Percentiles rank a stretch among this genome's conserved stretches.
phyloP scores from a whole-genome alignment of 106 monocot genomes.

The Platanthera zijinensis region DNA sequence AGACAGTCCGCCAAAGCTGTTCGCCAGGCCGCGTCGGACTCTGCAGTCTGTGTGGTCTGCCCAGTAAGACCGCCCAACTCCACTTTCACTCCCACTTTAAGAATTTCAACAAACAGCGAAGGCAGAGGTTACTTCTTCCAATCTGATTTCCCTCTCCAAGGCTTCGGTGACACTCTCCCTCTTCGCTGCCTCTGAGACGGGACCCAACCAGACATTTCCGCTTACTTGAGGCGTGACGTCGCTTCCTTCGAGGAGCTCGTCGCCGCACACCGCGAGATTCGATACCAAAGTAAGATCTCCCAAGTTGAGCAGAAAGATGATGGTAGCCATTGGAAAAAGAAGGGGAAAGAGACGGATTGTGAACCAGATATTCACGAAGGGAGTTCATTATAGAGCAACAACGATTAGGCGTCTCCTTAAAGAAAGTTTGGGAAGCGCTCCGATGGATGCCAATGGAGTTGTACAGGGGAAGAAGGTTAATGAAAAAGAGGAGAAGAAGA shows the following conservation, averaged over 20 bases:
- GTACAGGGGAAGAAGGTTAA: neutral
- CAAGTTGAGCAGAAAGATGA: neutral
- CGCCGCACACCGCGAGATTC: constrained; percentile 16
- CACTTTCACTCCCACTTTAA: too few species aligned
- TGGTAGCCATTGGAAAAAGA: neutral
- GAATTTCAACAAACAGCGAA: neutral
- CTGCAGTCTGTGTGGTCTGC: too few species aligned
- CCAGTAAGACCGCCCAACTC: too few species aligned
- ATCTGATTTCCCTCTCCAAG: constrained; percentile 27
- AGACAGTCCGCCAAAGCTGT: too few species aligned
- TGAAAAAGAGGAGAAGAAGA: constrained; percentile 4
- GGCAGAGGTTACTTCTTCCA: constrained; percentile 24
- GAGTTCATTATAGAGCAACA: neutral
- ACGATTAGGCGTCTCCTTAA: too few species aligned
- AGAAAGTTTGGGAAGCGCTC: too few species aligned
- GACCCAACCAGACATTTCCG: constrained; percentile 23
- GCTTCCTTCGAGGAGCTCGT: constrained; percentile 38
- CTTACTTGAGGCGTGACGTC: constrained; percentile 30
- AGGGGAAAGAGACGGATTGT: neutral
- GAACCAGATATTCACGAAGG: neutral
- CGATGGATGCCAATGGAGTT: neutral
- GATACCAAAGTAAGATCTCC: neutral
- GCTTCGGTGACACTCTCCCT: constrained; percentile 27
- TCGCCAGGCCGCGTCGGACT: too few species aligned
- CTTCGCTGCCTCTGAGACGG: constrained; percentile 30